A percentile compares a stretch with the other conserved stretches of the same genome.
These are phyloP conservation scores for Gnomoniopsis sp. DNA, from an alignment of 2,329 filamentous ascomycete species.

Conservation along the genomic window DNA sequence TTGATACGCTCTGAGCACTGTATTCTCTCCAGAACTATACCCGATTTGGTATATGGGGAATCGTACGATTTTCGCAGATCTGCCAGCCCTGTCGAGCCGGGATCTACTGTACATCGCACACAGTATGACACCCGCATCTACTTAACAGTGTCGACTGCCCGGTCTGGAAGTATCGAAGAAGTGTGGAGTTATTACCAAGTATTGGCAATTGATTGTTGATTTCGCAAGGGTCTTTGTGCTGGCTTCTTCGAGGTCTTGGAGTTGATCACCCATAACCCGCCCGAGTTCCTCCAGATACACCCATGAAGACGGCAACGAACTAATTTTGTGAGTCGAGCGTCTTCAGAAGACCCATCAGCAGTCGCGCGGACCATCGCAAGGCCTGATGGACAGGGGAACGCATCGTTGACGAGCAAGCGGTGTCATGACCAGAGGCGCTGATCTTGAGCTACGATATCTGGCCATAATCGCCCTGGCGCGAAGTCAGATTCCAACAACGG, in stretches of 20 bases:
- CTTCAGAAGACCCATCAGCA: background rate
- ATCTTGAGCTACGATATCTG: background rate
- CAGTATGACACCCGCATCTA: background rate
- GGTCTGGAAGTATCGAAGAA: background rate
- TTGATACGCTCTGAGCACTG: background rate
- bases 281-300: background rate
- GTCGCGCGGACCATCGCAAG: background rate
- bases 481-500: background rate
- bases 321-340: background rate
- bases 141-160: background rate
- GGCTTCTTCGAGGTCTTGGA: background rate
- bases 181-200: too few species aligned
- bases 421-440: background rate
- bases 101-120: background rate
- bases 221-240: background rate
- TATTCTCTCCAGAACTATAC: background rate
- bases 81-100: background rate
- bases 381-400: background rate
- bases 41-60: slow-evolving; percentile 2
- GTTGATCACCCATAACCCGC: too few species aligned
- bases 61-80: slow-evolving; percentile 13
- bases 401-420: background rate
- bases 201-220: background rate
- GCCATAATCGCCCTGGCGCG: background rate
- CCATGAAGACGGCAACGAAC: background rate